phyloP scores from a whole-genome alignment of 768 basidiomycete species.

The Erythrobasidium yunnanense region DNA sequence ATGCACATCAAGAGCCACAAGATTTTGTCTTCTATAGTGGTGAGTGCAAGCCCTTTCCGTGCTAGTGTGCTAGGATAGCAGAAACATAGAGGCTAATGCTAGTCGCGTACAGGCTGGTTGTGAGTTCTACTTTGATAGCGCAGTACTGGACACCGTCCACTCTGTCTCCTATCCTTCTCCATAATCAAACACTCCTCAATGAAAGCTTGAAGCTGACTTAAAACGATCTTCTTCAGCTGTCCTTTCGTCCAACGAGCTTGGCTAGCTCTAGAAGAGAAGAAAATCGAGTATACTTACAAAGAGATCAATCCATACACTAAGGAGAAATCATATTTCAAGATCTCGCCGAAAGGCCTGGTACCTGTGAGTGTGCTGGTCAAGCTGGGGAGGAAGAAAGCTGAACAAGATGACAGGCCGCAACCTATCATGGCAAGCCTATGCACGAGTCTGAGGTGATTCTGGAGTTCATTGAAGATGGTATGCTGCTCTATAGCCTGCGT shows the following conservation, averaged over 20 bases:
- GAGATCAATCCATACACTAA: constrained; percentile 6
- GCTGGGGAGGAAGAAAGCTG: no score
- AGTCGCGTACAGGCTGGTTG: constrained; percentile 12
- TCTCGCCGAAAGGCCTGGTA: constrained; percentile 72
- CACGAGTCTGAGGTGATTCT: constrained; percentile 64
- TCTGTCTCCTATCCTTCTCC: no score
- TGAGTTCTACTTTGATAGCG: no score
- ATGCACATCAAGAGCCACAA: constrained; percentile 15
- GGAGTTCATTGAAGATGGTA: constrained; percentile 60
- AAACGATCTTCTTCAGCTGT: neutral
- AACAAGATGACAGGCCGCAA: neutral
- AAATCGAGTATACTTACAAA: constrained; percentile 63
- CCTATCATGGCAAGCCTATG: constrained; percentile 48
- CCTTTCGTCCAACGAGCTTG: constrained; percentile 71
- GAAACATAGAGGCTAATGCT: neutral
- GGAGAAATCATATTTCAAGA: constrained; percentile 62
- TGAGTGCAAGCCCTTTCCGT: neutral
- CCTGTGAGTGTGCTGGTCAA: constrained; percentile 49
- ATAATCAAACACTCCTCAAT: no score
- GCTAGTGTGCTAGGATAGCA: neutral
- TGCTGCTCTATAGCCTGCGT: constrained; percentile 42
- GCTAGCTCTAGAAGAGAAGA: constrained; percentile 60
- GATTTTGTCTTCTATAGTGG: constrained; percentile 24
- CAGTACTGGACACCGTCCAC: no score
- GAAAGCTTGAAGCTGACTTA: neutral